Base-by-base conservation (phyloP, 2,329 filamentous ascomycete genomes). In the Juglanconis juglandina region DNA sequence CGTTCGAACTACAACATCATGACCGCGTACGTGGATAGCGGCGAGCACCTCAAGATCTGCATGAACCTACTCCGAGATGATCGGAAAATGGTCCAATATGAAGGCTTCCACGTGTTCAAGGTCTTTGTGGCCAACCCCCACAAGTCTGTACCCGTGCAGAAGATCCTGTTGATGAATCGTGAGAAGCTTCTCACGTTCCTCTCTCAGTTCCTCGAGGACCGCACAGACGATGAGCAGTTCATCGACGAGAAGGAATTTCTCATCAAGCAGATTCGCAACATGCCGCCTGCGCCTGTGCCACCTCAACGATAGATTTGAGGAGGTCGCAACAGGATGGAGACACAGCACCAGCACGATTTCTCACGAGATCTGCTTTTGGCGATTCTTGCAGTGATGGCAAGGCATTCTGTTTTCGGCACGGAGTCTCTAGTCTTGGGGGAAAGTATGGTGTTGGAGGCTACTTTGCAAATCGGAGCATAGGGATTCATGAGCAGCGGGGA, bases 81-180 rank as follows among this genome's bases (percentile, higher is more conserved):
- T 74, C 87, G 94, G 67, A 95, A 96, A 75, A 99, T 99, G 93
- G 95, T 99, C 64, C 95, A 98, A 76, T 99, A 99, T 73, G 95
- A 99, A 74, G 95, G 93, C 7, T 99, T 99, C 74, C 95, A 99
- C 73, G 94, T 99, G 47, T 99, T 99, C 83, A 99, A 99, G 81
- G 94, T 99, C 64, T 99, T 99, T 75, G 95, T 98, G 57, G 95
- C 95, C 62, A 99, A 99, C 73, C 95, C 95, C 7, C 93, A 98
- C 79, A 99, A 99, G 78, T 96, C 92, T n/a, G 82, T 94, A 63
- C 91, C 93, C 39, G 95, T 99, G 53, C 92, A 96, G 73, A 91
- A 94, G 72, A 96, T 99, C 70, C 79, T 99, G 65, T 88, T 98
- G 67, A 97, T 96, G 85, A 99, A 99, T 73, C 87, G 93, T 61